Base-by-base conservation (phyloP, 1,139 yeast genomes). In the Komagataea norvegica region DNA sequence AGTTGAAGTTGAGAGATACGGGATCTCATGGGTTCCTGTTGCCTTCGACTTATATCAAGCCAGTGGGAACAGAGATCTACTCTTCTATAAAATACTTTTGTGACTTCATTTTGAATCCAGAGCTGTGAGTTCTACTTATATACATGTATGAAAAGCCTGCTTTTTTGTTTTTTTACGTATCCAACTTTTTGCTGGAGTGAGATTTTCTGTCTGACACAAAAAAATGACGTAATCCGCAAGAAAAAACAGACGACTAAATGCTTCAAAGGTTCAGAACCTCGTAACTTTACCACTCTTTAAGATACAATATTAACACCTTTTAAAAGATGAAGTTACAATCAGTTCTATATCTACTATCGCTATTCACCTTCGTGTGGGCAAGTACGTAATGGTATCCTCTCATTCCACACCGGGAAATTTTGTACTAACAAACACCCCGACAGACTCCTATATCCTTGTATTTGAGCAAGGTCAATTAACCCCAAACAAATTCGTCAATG, bases 21-120 rank as follows among this genome's bases (percentile, higher is more conserved):
- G 95, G 95, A 2, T 73, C 75, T 39, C 89, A 82, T 55, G 96
- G 96, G 2, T 87, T 85, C 56, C 66, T 87, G 47, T 66, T 86
- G 34, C 95, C 96, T 7, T 55, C 81, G 2, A 74, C 74, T 53
- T 77, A 68, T 55, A 86, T 87, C 44, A 67, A 60, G 19, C 89
- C 94, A 0, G 91, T 83, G 11, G 95, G 95, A 1, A 64, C 68
- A 41, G 95, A 87, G 57, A 70, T 81, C 25, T 77, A 77, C 55
- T 74, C 79, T 8, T 81, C 89, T 7, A 63, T 85, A 27, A 72
- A 71, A 52, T 84, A 81, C 56, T 85, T 85, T 59, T 76, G 86
- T 49, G 65, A 69, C 22, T 85, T 85, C 55, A 70, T 85, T 29
- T 56, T 82, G 41, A 51, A 62, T 40, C 68, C 70, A 8, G 67